Conservation (phyloP, 2,329 filamentous ascomycete genomes). For the Dothistroma pini region DNA sequence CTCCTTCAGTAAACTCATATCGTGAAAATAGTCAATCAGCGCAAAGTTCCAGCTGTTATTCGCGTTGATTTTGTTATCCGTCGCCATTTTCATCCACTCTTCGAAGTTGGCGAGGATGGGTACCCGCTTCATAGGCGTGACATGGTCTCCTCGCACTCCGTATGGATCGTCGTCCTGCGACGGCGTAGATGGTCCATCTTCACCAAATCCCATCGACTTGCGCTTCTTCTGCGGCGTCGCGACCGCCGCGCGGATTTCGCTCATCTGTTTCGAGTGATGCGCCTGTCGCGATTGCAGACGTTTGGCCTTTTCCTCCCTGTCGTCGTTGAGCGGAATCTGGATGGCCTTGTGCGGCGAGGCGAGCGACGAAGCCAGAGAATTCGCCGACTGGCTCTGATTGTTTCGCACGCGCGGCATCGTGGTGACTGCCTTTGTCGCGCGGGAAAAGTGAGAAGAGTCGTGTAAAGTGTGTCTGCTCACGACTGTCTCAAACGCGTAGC, state of each 20-base stretch:
- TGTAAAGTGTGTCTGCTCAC: not conserved
- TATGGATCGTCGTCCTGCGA: slow-evolving; percentile 51
- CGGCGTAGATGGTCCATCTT: slow-evolving; percentile 51
- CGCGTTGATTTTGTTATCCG: slow-evolving; percentile 95
- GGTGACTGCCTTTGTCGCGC: not conserved
- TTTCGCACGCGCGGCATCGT: slow-evolving; percentile 38
- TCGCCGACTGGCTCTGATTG: slow-evolving; percentile 45
- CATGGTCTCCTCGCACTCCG: slow-evolving; percentile 65
- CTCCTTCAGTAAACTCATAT: slow-evolving; percentile 96
- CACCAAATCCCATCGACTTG: slow-evolving; percentile 32
- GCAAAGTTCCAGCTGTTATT: slow-evolving; percentile 99
- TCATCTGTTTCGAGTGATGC: slow-evolving; percentile 84
- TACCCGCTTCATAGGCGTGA: slow-evolving; percentile 94
- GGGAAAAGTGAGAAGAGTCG: slow-evolving; percentile 1
- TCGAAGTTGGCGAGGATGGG: slow-evolving; percentile 97
- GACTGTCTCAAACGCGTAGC: not conserved
- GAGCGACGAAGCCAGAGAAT: slow-evolving; percentile 31
- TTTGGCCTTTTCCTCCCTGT: slow-evolving; percentile 84
- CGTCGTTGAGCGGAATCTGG: slow-evolving; percentile 95
- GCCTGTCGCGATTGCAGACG: slow-evolving; percentile 84
- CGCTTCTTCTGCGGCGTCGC: slow-evolving; percentile 53
- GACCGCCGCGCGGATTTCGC: slow-evolving; percentile 79
- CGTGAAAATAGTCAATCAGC: slow-evolving; percentile 99
- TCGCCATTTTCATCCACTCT: slow-evolving; percentile 99
- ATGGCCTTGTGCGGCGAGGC: slow-evolving; percentile 49